Evolutionary conservation across 495 filamentous ascomycete genomes (phyloP).

Genomic region (Neurospora terricola): DNA sequence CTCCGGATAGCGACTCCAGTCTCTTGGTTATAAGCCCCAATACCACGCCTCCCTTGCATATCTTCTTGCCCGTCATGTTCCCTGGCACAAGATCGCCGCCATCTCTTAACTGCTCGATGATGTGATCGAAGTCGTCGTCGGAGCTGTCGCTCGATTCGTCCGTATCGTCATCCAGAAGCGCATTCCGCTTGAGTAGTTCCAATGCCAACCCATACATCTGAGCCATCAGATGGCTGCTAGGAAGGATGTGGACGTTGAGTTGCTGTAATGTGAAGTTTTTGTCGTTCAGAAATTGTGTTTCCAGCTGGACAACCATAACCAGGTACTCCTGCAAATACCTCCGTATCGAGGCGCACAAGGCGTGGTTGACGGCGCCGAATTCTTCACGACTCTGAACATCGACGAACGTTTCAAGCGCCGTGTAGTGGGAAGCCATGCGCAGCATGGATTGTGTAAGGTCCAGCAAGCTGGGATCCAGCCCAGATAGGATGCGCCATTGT

Average conservation of each 20-base stretch:
- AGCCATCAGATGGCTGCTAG: constrained; percentile 78
- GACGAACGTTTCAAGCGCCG: constrained; percentile 81
- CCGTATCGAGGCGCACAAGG: constrained; percentile 83
- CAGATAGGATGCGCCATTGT: constrained; percentile 64
- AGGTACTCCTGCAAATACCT: constrained; percentile 89
- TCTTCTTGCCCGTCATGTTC: constrained; percentile 75
- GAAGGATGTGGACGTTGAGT: constrained; percentile 81
- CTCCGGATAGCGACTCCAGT: constrained; percentile 79
- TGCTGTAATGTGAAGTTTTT: constrained; percentile 82
- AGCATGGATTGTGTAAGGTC: constrained; percentile 82
- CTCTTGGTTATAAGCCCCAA: constrained; percentile 75
- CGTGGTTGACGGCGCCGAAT: constrained; percentile 93
- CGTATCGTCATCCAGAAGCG: constrained; percentile 74
- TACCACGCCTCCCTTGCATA: constrained; percentile 90
- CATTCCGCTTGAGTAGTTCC: constrained; percentile 79
- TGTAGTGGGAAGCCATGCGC: constrained; percentile 92
- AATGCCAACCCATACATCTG: constrained; percentile 81
- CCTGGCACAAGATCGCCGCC: constrained; percentile 68
- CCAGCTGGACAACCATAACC: constrained; percentile 82
- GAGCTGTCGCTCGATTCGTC: constrained; percentile 76
- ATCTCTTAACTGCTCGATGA: constrained; percentile 80
- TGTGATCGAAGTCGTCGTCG: constrained; percentile 57
- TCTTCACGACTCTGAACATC: constrained; percentile 89
- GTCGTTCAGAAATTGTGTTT: constrained; percentile 82
- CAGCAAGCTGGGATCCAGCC: constrained; percentile 81